Conservation (phyloP, 2,329 filamentous ascomycete species). For the Thielaviopsis populi region DNA sequence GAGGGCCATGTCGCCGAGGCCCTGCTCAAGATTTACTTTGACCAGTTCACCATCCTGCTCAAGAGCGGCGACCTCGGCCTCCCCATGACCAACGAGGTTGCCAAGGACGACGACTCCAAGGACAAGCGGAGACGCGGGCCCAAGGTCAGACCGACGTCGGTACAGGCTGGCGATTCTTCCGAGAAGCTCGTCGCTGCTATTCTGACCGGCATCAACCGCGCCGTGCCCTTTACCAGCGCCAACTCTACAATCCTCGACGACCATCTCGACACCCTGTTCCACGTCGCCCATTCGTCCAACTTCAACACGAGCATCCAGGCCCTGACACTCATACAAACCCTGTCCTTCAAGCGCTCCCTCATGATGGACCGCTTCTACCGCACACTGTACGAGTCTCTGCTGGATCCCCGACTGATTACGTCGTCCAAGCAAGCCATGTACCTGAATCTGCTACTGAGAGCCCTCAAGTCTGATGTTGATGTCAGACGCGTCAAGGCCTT, state of each 20-base stretch:
- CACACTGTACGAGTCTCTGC: conserved; percentile 83
- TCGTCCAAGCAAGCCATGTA: conserved; percentile 95
- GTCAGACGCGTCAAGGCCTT: conserved; percentile 89
- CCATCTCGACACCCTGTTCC: conserved; percentile 87
- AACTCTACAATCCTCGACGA: conserved; percentile 57
- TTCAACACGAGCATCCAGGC: conserved; percentile 98
- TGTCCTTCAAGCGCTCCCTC: conserved; percentile 65
- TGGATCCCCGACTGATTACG: conserved; percentile 73
- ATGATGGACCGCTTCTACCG: conserved; percentile 86
- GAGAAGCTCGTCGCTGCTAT: conserved; percentile 90
- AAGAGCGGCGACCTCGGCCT: conserved; percentile 40
- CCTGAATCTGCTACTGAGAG: conserved; percentile 76
- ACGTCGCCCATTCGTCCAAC: conserved; percentile 91
- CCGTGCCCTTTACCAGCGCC: conserved; percentile 78
- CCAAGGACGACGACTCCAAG: conserved; percentile 22
- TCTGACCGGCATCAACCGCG: conserved; percentile 86
- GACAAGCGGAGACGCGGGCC: conserved; percentile 21
- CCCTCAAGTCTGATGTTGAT: conserved; percentile 81
- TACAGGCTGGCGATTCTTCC: conserved; percentile 13
- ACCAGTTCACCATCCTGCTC: conserved; percentile 67
- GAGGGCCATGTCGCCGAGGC: conserved; percentile 69
- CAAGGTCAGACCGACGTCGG: not conserved
- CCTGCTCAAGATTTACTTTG: conserved; percentile 82
- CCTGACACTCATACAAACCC: conserved; percentile 84
- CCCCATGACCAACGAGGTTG: conserved; percentile 26